Evolutionary conservation across 441 rosid species (phyloP).

Genomic region (Capsella rubella): DNA sequence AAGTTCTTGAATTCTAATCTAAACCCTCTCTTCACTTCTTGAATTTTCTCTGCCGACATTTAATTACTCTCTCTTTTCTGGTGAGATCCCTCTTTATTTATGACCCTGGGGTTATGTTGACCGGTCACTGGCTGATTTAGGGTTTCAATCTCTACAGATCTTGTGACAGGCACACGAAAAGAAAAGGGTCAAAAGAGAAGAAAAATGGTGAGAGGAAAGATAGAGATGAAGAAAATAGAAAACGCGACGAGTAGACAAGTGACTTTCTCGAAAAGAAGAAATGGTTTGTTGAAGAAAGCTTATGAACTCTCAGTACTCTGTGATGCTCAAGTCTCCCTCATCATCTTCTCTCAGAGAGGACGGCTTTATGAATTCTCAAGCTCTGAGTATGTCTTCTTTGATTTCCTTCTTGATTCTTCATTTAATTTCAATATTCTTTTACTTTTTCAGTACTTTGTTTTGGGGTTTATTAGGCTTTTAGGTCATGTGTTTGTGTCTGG

Average conservation of each 20-base stretch:
- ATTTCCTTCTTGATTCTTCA: constrained; percentile 1
- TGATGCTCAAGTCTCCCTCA: constrained; percentile 74
- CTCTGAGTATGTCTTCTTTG: constrained; percentile 50
- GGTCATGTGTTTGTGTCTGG: constrained; percentile 29
- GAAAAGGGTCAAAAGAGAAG: constrained; percentile 34
- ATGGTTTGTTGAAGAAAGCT: constrained; percentile 78
- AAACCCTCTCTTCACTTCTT: not conserved
- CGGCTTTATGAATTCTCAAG: constrained; percentile 61
- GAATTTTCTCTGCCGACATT: constrained; percentile 30
- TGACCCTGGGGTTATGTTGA: constrained; percentile 8
- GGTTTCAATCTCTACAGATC: constrained; percentile 44
- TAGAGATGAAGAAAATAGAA: constrained; percentile 73
- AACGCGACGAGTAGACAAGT: constrained; percentile 74
- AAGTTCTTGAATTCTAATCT: not conserved
- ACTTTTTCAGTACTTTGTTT: not conserved
- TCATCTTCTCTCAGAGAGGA: constrained; percentile 71
- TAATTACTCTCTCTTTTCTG: constrained; percentile 2
- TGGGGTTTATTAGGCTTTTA: constrained; percentile 12
- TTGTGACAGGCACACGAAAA: not conserved
- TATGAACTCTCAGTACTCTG: constrained; percentile 73
- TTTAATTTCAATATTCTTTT: constrained; percentile 5
- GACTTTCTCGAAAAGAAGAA: constrained; percentile 75
- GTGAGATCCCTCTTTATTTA: constrained; percentile 32
- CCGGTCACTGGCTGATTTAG: constrained; percentile 23
- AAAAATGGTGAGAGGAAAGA: constrained; percentile 76